Base-by-base conservation (phyloP, 805 yeast genomes). In the Saturnispora saitoi region DNA sequence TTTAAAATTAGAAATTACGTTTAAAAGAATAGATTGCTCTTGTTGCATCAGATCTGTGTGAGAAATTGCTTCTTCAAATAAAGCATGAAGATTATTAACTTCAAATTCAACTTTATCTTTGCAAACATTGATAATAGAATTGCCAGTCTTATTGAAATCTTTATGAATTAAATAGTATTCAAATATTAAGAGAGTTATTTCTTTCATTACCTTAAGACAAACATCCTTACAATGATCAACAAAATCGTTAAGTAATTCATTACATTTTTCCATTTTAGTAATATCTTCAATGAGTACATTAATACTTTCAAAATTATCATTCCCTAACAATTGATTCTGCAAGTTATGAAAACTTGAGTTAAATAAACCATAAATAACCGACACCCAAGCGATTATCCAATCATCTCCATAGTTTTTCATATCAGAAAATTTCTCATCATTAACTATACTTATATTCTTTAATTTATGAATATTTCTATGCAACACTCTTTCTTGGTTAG, bases 371-470 rank as follows among this genome's bases (percentile, higher is more conserved):
- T 58, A 63, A 1, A 62, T 48, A 3, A 56, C 57, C 0, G 66
- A 60, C 32, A 61, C 54, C 65, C 66, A 63, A n/a, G 53, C 53
- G 29, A 51, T 58, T 3, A 60, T 36, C 60, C 58, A 57, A 29
- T 53, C 51, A 19, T 59, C 60, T 46, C 54, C 56, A 12, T 42
- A 42, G 24, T 32, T 15, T 22, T 54, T 51, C 29, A 52, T 40
- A 8, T 48, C 43, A 3, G 40, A 20, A 7, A 59, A 36, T 24
- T 57, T 55, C 4, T 50, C 49, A 20, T 19, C 32, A 7, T 58
- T 43, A 7, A 9, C 31, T 10, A 11, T 15, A 30, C 20, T 51
- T 17, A 53, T 31, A 8, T 47, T 51, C 38, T 47, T 47, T 4
- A 56, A 51, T 12, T 42, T 40, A 10, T 31, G 47, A 29, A 34